phyloP scores from a whole-genome alignment of 768 basidiomycete genomes.

The Amanita thiersii region DNA sequence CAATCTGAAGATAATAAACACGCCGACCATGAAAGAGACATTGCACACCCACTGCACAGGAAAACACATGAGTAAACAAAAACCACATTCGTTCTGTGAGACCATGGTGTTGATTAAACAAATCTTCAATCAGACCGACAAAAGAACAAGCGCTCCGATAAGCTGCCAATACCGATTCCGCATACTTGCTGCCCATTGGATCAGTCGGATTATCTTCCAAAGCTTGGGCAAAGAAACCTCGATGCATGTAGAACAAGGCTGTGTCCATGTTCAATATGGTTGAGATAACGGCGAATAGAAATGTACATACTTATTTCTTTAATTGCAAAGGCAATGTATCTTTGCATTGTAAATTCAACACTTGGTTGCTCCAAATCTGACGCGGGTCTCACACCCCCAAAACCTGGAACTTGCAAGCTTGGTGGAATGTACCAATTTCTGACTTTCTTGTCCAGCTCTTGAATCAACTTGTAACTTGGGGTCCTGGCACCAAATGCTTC shows the following conservation, averaged over 20 bases:
- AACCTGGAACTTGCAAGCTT: slow-evolving; percentile 57
- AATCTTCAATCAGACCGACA: slow-evolving; percentile 54
- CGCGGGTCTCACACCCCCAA: slow-evolving; percentile 38
- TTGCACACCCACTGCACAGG: slow-evolving; percentile 45
- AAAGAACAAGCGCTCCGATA: slow-evolving; percentile 65
- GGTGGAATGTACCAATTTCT: slow-evolving; percentile 57
- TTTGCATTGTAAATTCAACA: slow-evolving; percentile 57
- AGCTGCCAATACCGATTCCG: slow-evolving; percentile 59
- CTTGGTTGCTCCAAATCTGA: slow-evolving; percentile 36
- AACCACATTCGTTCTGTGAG: slow-evolving; percentile 70
- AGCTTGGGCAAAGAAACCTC: slow-evolving; percentile 67
- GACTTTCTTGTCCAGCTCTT: slow-evolving; percentile 60
- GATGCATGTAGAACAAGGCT: slow-evolving; percentile 70
- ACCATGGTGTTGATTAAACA: slow-evolving; percentile 58
- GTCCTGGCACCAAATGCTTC: slow-evolving; percentile 58
- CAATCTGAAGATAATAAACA: slow-evolving; percentile 35
- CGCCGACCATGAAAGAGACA: slow-evolving; percentile 1
- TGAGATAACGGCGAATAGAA: slow-evolving; percentile 2
- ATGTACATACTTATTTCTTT: slow-evolving; percentile 53
- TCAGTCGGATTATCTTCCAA: slow-evolving; percentile 55
- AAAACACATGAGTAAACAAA: slow-evolving; percentile 65
- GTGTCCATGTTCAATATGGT: slow-evolving; percentile 1
- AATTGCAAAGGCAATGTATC: slow-evolving; percentile 59
- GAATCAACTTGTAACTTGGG: slow-evolving; percentile 52
- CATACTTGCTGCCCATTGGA: slow-evolving; percentile 64